Base-by-base conservation (phyloP, 1,284 basidiomycete species). In the Bjerkandera adusta region DNA sequence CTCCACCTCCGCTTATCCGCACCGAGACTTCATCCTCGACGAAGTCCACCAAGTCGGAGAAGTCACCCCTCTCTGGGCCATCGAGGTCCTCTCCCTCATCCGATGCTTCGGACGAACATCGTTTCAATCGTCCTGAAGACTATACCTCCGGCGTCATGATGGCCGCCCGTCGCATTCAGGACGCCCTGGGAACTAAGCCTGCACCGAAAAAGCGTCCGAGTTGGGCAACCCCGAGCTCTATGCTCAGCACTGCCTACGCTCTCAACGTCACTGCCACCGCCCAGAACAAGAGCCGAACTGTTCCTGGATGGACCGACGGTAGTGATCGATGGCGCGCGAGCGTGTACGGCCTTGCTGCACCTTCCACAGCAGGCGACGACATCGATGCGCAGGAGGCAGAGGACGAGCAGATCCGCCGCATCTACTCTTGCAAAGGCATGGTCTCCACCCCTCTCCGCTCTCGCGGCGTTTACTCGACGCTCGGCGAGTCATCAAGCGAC, bases 291-390 rank as follows among this genome's bases (percentile, higher is more conserved):
- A 66, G 55, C 59, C 73, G 65, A 62, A 66, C 59, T 42, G 73
- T 85, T 25, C 79, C 81, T 0, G 84, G 84, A 6, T 86, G 85
- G 84, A 84, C 76, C 2, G 84, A 86, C 52, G 77, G 82, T 37
- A 74, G 71, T 16, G 68, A 79, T 45, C 78, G 76, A 0, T 86
- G 84, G 84, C 75, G 83, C 18, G 68, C 78, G 1, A 69, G 69
- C 7, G 73, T 83, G 3, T 86, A 86, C 63, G 64, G 62, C 5
- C 65, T 72, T 44, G 59, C 70, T 4, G 58, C 65, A 2, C 68
- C 68, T 4, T 58, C 49, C 27, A 41, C 18, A 4, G 29, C 30
- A n/a, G 25, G 16, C 34, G 58, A 47, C n/a, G 60, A 66, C 33
- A 52, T 59, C 39, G 53, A 59, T 24, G 47, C 53, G 25, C 51